phyloP scores from a whole-genome alignment of 225 moss, liverwort and hornwort species.

The Polytrichum formosum region DNA sequence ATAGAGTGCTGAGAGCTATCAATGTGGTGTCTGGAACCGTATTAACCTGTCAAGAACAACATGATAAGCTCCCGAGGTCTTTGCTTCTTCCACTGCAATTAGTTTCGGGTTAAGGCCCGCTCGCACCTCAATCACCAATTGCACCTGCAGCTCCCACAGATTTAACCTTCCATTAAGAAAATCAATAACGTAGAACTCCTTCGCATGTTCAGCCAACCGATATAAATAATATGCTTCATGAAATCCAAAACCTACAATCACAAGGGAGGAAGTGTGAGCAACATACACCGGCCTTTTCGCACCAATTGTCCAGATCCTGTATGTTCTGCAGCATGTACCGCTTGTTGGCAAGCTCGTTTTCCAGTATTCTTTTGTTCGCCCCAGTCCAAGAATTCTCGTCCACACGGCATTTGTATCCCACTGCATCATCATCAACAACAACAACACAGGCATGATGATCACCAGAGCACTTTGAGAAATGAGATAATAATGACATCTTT shows the following conservation, averaged over 20 bases:
- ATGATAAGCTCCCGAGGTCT: constrained; percentile 42
- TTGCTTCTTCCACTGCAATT: constrained; percentile 54
- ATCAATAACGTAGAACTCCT: background rate
- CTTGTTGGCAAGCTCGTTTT: constrained; percentile 51
- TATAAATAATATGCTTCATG: too few relatives aligned
- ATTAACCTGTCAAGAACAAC: constrained; percentile 52
- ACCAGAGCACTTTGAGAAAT: too few relatives aligned
- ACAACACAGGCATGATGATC: too few relatives aligned
- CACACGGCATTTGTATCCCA: constrained; percentile 49
- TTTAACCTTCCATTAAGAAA: background rate
- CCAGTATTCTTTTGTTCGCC: constrained; percentile 40
- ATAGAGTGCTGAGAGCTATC: too few relatives aligned
- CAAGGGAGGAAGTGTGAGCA: background rate
- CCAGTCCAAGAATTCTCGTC: constrained; percentile 53
- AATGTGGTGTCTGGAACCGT: background rate
- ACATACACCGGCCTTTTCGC: constrained; percentile 55
- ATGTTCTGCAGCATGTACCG: constrained; percentile 51
- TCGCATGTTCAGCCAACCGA: background rate
- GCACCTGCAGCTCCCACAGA: constrained; percentile 30
- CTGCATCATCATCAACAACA: constrained; percentile 21
- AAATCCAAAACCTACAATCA: too few relatives aligned
- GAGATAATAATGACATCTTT: too few relatives aligned
- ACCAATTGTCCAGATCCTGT: constrained; percentile 39
- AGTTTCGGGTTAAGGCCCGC: constrained; percentile 40
- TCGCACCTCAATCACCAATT: constrained; percentile 53